These are phyloP conservation scores for Pachysandra terminalis DNA, from an alignment of 164 flowering plant species.

Conservation along the genomic window DNA sequence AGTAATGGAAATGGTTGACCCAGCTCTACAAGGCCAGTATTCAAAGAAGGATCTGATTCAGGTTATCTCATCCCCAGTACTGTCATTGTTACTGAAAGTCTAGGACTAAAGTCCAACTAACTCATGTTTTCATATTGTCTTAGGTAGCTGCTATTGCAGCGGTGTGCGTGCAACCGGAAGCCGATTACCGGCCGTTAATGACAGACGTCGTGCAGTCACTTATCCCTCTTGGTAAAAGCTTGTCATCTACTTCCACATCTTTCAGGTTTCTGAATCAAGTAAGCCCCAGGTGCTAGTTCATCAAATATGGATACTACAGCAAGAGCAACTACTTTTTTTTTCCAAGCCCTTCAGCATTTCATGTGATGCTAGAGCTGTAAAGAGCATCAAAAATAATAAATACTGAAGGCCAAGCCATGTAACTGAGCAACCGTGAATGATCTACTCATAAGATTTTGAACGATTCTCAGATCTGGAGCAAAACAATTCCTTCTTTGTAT, in stretches of 20 bases:
- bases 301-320: conserved; percentile 1
- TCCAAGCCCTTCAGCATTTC: not conserved
- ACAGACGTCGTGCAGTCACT: conserved; percentile 94
- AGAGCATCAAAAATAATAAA: not conserved
- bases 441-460: too few species aligned
- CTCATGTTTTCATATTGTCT: conserved; percentile 7
- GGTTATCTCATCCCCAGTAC: conserved; percentile 30
- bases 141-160: conserved; percentile 99
- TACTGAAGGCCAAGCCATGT: not conserved
- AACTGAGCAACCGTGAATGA: too few species aligned
- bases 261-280: conserved; percentile 37
- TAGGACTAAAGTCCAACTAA: not conserved
- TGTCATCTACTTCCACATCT: conserved; percentile 36
- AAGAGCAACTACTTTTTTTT: not conserved
- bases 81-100: not conserved
- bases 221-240: conserved; percentile 73
- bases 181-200: conserved; percentile 92
- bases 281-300: conserved; percentile 35
- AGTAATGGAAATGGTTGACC: conserved; percentile 83
- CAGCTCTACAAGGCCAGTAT: conserved; percentile 65
- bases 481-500: too few species aligned
- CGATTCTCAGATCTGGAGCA: too few species aligned
- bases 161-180: conserved; percentile 92
- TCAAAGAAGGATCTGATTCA: conserved; percentile 85
- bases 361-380: not conserved